Evolutionary conservation across 257 asterid genomes (phyloP).

Genomic region (Galeopsis tetrahit): DNA sequence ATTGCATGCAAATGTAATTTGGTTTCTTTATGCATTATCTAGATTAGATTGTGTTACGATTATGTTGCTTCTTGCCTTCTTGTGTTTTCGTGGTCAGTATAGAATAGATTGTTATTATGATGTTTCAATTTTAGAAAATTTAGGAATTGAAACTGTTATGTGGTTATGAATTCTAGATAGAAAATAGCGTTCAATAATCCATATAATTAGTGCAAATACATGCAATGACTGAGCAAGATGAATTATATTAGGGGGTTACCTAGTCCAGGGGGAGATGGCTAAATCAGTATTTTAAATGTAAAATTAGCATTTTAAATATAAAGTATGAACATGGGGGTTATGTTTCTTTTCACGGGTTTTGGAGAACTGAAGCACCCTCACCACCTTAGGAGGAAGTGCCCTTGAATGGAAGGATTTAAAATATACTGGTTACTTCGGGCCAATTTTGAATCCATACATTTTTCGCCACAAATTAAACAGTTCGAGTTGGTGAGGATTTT

Average conservation of each 20-base stretch:
- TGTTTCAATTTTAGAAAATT: background rate
- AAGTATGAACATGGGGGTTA: background rate
- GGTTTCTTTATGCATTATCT: background rate
- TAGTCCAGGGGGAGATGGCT: background rate
- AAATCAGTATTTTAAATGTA: background rate
- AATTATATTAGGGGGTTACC: background rate
- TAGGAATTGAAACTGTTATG: background rate
- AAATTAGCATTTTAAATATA: background rate
- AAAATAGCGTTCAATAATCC: background rate
- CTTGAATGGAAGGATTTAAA: background rate
- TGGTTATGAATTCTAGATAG: background rate
- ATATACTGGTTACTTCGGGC: background rate
- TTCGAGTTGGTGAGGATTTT: background rate
- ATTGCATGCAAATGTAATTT: background rate
- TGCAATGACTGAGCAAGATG: background rate
- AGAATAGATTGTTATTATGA: background rate
- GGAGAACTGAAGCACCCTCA: background rate
- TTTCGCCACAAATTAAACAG: background rate
- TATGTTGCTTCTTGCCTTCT: background rate
- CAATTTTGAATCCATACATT: background rate
- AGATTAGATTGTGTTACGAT: background rate
- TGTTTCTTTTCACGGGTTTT: background rate
- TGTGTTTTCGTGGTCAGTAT: background rate
- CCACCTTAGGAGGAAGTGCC: background rate
- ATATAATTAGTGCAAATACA: background rate